These are phyloP conservation scores for Puccinellia tenuiflora DNA, from an alignment of 176 grass and related monocot genomes.

Conservation along the genomic window DNA sequence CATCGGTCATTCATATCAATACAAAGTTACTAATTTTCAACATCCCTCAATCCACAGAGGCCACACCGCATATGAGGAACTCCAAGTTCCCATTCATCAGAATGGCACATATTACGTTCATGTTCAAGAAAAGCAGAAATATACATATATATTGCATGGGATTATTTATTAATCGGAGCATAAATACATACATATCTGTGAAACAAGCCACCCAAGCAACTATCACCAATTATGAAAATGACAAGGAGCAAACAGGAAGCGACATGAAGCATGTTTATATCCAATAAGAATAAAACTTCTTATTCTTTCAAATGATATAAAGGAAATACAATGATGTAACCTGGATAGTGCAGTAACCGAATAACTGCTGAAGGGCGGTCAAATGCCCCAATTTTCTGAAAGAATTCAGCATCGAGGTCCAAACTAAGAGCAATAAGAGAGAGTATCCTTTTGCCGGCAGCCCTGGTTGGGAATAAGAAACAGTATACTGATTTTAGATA, in stretches of 20 bases:
- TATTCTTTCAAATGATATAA: not conserved
- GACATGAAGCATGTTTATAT: not conserved
- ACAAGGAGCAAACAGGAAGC: not conserved
- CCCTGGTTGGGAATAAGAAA: slow-evolving; percentile 26
- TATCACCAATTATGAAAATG: not conserved
- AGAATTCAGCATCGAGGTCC: slow-evolving; percentile 65
- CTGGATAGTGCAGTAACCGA: slow-evolving; percentile 77
- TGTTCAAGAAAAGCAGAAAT: not conserved
- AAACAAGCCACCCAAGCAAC: not conserved
- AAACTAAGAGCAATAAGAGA: slow-evolving; percentile 71
- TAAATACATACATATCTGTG: not conserved
- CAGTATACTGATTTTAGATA: not conserved
- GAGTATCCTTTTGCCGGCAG: slow-evolving; percentile 42
- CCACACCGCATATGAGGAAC: not conserved
- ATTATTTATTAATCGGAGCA: not conserved
- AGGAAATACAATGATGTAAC: slow-evolving; percentile 17
- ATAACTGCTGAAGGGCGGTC: slow-evolving; percentile 33
- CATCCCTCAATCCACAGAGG: not conserved
- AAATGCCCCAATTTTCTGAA: slow-evolving; percentile 34
- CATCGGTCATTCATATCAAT: not conserved
- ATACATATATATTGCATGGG: not conserved
- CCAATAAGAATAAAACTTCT: slow-evolving; percentile 12
- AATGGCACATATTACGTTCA: not conserved
- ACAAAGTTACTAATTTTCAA: not conserved
- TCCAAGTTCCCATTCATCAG: not conserved